Conservation (phyloP, 257 asterid genomes). For the Thymus quinquecostatus region DNA sequence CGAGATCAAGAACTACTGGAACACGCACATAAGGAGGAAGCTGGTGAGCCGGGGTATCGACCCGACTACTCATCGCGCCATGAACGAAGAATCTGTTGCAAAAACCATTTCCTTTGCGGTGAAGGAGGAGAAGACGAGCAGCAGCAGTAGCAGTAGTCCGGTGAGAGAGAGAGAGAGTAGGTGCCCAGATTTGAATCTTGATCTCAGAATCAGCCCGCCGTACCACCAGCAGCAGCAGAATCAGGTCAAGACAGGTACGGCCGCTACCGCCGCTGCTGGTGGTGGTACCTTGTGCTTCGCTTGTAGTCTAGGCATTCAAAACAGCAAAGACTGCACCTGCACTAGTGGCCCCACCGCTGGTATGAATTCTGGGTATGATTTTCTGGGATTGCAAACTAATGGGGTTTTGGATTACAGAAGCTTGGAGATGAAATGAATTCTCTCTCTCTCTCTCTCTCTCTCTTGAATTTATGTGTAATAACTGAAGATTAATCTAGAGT, state of each 20-base stretch:
- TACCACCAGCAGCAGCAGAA: conserved; percentile 1
- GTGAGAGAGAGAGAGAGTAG: conserved; percentile 27
- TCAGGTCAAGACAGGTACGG: conserved; percentile 36
- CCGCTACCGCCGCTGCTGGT: neutral
- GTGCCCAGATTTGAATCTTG: conserved; percentile 87
- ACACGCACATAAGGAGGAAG: conserved; percentile 83
- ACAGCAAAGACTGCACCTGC: conserved; percentile 60
- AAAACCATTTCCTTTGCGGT: conserved; percentile 58
- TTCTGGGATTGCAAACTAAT: conserved; percentile 54
- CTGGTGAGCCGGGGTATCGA: conserved; percentile 81
- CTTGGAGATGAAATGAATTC: conserved; percentile 55
- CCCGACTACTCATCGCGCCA: conserved; percentile 61
- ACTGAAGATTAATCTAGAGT: neutral
- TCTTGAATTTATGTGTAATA: conserved; percentile 14
- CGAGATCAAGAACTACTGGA: conserved; percentile 94
- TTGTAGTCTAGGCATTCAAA: conserved; percentile 53
- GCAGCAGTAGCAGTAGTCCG: conserved; percentile 11
- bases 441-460: neutral
- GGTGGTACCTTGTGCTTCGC: conserved; percentile 52
- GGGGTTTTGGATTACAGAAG: conserved; percentile 71
- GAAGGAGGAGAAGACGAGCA: neutral
- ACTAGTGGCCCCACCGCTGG: conserved; percentile 3
- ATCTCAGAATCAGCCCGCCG: conserved; percentile 90
- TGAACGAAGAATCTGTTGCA: conserved; percentile 31
- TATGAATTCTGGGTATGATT: conserved; percentile 50